Conservation (phyloP, 331 rosid species). For the Phaseolus coccineus region DNA sequence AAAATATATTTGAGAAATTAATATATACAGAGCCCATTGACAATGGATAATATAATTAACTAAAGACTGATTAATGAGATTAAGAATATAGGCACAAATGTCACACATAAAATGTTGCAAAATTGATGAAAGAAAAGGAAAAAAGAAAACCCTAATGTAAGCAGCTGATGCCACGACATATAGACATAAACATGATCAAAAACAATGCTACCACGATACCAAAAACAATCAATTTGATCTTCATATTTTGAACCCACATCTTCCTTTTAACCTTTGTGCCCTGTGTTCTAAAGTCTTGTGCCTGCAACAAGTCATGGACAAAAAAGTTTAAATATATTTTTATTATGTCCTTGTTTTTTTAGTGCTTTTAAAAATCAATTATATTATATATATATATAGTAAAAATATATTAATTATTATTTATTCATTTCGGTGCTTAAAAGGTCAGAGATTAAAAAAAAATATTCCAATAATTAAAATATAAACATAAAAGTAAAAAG, state of each 20-base stretch:
- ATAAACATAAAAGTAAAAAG: too few relatives aligned
- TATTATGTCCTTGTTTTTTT: background rate
- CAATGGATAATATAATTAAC: background rate
- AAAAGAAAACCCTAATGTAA: slow-evolving; percentile 30
- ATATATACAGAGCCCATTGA: background rate
- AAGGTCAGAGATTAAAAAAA: too few relatives aligned
- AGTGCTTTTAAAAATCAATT: background rate
- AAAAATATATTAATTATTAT: too few relatives aligned
- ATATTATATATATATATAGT: too few relatives aligned
- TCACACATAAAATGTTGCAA: background rate
- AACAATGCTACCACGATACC: slow-evolving; percentile 62
- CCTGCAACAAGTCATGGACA: slow-evolving; percentile 53
- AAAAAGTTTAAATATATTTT: background rate
- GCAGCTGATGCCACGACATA: slow-evolving; percentile 77
- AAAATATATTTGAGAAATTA: too few relatives aligned
- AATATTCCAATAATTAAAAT: too few relatives aligned
- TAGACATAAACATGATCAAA: slow-evolving; percentile 68
- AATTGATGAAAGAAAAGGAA: background rate
- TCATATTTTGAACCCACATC: slow-evolving; percentile 96
- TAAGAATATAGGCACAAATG: slow-evolving; percentile 20
- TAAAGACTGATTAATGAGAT: background rate
- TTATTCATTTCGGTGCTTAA: too few relatives aligned
- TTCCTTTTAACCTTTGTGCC: slow-evolving; percentile 84
- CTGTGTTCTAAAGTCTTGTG: slow-evolving; percentile 75
- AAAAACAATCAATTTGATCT: slow-evolving; percentile 77